Evolutionary conservation across 1,139 yeast species (phyloP).

Genomic region (Yamadazyma sp.): DNA sequence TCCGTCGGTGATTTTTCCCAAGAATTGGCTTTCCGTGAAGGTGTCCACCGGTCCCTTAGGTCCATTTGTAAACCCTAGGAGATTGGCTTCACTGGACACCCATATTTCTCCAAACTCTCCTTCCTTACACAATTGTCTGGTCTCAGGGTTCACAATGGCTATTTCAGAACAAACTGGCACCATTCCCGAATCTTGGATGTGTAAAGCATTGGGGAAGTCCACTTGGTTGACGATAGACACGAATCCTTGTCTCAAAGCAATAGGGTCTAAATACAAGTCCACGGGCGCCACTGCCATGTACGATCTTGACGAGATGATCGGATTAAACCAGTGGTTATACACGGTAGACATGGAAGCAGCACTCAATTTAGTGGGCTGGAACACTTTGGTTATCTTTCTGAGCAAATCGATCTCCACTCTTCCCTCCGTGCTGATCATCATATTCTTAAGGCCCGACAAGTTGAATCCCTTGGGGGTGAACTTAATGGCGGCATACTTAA

Average conservation of each 20-base stretch:
- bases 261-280: constrained; percentile 82
- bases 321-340: constrained; percentile 78
- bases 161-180: constrained; percentile 94
- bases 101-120: constrained; percentile 99
- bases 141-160: constrained; percentile 94
- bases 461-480: constrained; percentile 67
- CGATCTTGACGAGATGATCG: constrained; percentile 81
- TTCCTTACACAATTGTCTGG: constrained; percentile 68
- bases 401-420: constrained; percentile 69
- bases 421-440: constrained; percentile 79
- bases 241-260: constrained; percentile 85
- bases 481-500: constrained; percentile 67
- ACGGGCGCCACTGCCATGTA: constrained; percentile 89
- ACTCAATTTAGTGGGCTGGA: constrained; percentile 65
- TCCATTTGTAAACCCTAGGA: constrained; percentile 59
- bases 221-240: constrained; percentile 77
- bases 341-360: constrained; percentile 74
- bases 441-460: constrained; percentile 66
- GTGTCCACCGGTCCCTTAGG: constrained; percentile 47
- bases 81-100: constrained; percentile 89
- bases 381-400: constrained; percentile 59
- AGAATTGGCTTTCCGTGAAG: constrained; percentile 45
- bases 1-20: constrained; percentile 60
- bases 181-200: constrained; percentile 92
- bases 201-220: constrained; percentile 65